These are phyloP conservation scores for Termitomyces bulborhizus DNA, from an alignment of 768 basidiomycete species.

Conservation along the genomic window DNA sequence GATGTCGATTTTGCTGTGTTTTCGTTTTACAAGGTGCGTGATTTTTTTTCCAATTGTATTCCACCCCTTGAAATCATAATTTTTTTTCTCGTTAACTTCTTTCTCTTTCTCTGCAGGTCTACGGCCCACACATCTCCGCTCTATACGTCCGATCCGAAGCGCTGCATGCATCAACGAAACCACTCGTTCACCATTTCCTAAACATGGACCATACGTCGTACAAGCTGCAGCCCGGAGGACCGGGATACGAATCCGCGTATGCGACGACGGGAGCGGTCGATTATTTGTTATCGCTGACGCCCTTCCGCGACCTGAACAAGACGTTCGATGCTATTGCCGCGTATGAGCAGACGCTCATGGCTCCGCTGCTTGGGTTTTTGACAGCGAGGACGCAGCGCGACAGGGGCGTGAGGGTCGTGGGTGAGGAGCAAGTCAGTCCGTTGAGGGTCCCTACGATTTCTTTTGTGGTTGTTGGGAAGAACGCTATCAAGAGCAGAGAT, in stretches of 20 bases:
- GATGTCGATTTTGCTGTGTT: conserved; percentile 71
- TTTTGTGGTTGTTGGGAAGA: conserved; percentile 61
- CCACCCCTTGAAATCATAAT: too few species aligned
- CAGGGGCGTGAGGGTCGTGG: conserved; percentile 64
- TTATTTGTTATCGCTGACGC: conserved; percentile 59
- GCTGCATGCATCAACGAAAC: conserved; percentile 45
- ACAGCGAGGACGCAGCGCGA: conserved; percentile 39
- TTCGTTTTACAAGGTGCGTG: conserved; percentile 65
- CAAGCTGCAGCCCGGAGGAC: conserved; percentile 71
- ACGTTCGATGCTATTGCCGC: conserved; percentile 51
- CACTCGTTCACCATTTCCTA: conserved; percentile 71
- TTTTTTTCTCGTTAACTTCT: too few species aligned
- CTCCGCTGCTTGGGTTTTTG: conserved; percentile 49
- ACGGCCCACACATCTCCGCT: conserved; percentile 66
- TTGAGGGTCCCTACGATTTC: conserved; percentile 61
- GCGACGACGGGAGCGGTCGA: conserved; percentile 51
- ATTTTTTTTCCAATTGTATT: too few species aligned
- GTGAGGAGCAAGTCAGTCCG: conserved; percentile 39
- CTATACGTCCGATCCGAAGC: conserved; percentile 51
- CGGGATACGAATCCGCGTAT: conserved; percentile 69
- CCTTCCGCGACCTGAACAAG: conserved; percentile 37
- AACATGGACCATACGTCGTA: conserved; percentile 34
- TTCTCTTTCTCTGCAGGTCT: conserved; percentile 55
- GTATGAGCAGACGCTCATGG: conserved; percentile 58
- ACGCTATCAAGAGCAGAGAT: conserved; percentile 51